Evolutionary conservation across 345 rosid genomes (phyloP).

Genomic region (Linum trigynum): DNA sequence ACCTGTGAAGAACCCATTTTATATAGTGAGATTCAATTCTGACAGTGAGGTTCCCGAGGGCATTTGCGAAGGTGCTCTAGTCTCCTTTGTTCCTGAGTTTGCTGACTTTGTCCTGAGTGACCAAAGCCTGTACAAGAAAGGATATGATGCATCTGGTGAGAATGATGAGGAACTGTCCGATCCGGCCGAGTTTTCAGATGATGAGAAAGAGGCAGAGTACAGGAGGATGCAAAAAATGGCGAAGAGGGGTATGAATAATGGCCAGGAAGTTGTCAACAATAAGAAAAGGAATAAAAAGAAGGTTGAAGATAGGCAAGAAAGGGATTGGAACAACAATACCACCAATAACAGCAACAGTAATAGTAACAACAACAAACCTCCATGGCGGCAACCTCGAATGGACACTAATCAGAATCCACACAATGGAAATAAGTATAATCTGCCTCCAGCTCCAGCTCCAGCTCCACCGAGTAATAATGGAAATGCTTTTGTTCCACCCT

Average conservation of each 20-base stretch:
- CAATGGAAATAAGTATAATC: slow-evolving; percentile 21
- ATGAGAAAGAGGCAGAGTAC: slow-evolving; percentile 83
- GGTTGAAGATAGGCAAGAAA: slow-evolving; percentile 30
- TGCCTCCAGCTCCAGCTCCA: slow-evolving; percentile 15
- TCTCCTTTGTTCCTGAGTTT: slow-evolving; percentile 42
- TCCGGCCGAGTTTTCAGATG: slow-evolving; percentile 86
- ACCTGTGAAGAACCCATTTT: slow-evolving; percentile 36
- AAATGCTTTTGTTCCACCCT: slow-evolving; percentile 26
- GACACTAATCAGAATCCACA: slow-evolving; percentile 13
- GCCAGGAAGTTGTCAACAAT: slow-evolving; percentile 27
- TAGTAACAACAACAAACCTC: slow-evolving; percentile 18
- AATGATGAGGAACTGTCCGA: slow-evolving; percentile 79
- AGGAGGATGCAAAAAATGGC: slow-evolving; percentile 53
- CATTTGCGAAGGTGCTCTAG: slow-evolving; percentile 41
- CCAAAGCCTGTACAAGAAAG: slow-evolving; percentile 62
- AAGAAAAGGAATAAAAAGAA: slow-evolving; percentile 45
- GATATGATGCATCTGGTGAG: slow-evolving; percentile 95
- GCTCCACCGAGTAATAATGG: slow-evolving; percentile 23
- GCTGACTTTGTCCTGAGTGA: too few species aligned
- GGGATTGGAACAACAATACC: slow-evolving; percentile 26
- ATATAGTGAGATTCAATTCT: slow-evolving; percentile 79
- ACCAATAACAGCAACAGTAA: neutral
- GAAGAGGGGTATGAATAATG: slow-evolving; percentile 48
- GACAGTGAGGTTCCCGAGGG: slow-evolving; percentile 67
- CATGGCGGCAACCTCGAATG: slow-evolving; percentile 23